A percentile compares a stretch with the other conserved stretches of the same genome.
Evolutionary conservation across 208 protist genomes (phyloP).

Genomic region (Wallacemonas sp.): DNA sequence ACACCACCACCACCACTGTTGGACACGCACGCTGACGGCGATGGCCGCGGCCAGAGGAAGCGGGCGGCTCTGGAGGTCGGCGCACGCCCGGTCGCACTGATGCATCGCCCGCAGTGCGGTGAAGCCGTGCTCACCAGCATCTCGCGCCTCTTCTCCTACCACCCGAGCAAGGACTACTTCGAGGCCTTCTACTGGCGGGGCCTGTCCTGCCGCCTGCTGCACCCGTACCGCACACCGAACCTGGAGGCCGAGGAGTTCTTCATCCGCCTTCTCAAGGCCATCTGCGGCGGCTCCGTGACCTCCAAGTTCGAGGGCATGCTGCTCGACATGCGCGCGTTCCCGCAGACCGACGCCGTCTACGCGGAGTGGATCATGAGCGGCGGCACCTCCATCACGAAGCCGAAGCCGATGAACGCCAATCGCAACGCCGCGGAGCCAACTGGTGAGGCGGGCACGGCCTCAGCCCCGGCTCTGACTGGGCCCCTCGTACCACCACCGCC

Average conservation of each 20-base stretch:
- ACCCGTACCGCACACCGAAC: constrained; percentile 67
- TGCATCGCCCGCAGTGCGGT: not conserved
- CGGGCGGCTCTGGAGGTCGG: not conserved
- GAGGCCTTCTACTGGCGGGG: constrained; percentile 96
- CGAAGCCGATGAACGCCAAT: constrained; percentile 20
- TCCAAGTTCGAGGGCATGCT: constrained; percentile 97
- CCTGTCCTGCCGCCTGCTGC: constrained; percentile 92
- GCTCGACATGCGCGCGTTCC: constrained; percentile 42
- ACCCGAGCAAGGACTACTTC: constrained; percentile 95
- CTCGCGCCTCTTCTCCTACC: constrained; percentile 84
- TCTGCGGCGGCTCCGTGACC: constrained; percentile 94
- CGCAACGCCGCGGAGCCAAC: not conserved
- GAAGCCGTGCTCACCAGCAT: constrained; percentile 47
- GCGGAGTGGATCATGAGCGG: constrained; percentile 32
- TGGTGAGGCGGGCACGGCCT: constrained; percentile 10
- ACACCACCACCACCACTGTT: not conserved
- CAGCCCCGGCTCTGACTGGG: not conserved
- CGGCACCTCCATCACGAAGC: constrained; percentile 15
- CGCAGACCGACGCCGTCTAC: constrained; percentile 47
- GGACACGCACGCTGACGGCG: not conserved
- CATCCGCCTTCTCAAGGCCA: constrained; percentile 91
- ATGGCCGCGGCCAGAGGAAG: constrained; percentile 1
- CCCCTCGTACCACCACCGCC: not conserved
- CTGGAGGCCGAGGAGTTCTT: constrained; percentile 91
- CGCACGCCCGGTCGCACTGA: not conserved